Conservation (phyloP, 768 basidiomycete genomes). For the Rhodotorula sphaerocarpa region DNA sequence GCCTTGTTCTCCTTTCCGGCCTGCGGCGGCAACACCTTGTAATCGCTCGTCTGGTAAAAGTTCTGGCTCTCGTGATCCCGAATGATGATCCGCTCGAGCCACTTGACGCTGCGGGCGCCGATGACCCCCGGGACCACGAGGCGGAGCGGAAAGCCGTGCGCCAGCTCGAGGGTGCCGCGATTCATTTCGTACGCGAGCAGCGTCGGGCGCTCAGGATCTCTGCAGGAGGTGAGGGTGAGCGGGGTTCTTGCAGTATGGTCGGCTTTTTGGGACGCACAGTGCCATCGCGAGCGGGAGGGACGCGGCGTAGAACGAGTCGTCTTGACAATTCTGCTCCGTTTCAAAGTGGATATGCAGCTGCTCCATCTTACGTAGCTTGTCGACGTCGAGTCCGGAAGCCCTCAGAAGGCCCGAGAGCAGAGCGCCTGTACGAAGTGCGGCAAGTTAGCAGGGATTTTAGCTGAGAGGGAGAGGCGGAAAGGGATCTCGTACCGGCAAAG, state of each 20-base stretch:
- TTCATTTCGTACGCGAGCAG: conserved; percentile 33
- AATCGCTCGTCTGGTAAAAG: conserved; percentile 17
- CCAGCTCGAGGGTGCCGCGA: conserved; percentile 12
- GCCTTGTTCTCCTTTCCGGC: conserved; percentile 15
- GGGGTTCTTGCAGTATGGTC: too few species aligned
- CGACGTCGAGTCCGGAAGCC: conserved; percentile 3
- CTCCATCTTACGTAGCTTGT: background rate
- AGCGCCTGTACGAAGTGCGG: too few species aligned
- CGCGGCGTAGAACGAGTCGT: conserved; percentile 13
- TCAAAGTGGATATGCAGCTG: conserved; percentile 26
- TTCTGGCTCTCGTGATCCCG: conserved; percentile 10
- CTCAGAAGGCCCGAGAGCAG: background rate
- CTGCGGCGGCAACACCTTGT: conserved; percentile 25
- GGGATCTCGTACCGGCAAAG: conserved; percentile 2
- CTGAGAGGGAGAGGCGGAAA: background rate
- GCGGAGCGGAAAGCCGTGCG: conserved; percentile 34
- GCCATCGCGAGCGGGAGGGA: conserved; percentile 19
- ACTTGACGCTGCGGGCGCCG: conserved; percentile 69
- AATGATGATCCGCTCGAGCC: conserved; percentile 58
- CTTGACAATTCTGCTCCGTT: conserved; percentile 22
- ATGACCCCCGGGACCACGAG: conserved; percentile 54
- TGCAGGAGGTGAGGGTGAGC: background rate
- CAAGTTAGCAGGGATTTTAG: too few species aligned
- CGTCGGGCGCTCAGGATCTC: conserved; percentile 19
- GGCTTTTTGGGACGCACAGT: too few species aligned